Evolutionary conservation across 108 stramenopile species (phyloP), one percentile per base, ranked within the genome.

Genomic region (Cyclotella atomus): DNA sequence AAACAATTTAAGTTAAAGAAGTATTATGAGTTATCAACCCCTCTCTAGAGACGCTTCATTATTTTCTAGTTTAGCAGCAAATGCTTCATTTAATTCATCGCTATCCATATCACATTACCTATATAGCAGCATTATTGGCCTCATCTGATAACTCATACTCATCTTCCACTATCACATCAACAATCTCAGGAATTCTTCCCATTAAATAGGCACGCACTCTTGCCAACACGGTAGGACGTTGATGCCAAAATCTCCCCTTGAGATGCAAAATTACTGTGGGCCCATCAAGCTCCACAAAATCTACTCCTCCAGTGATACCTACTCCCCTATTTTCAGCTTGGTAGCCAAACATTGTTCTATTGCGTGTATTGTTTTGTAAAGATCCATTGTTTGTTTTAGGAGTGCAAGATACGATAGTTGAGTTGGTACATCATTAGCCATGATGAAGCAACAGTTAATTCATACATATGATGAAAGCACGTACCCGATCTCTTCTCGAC

Each of bases 261-360:
- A 89, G 46, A 44, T 73, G 61, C 25, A 82, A 24, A 16, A 82
- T 76, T 1, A 82, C 81, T 10, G 73, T 86, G 3, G 97, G 97
- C 8, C 97, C 97, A 47, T 97, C 96, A 59, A 96, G 68, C 53
- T 92, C 95, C 8, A 96, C 96, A 70, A 88, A 95, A 62, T 97
- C 96, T 17, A 96, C 95, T n/a, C 90, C 90, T 34, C 97, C 97
- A 3, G 97, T 97, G 55, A 97, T 97, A 3, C 97, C 97, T 1
- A 97, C 97, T 8, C 91, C 91, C 24, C 92, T 71, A 71, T 96
- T 97, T 71, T 97, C 97, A 30, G 89, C 92, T 41, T 75, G 83
- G 75, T 97, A 96, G 0, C 97, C 97, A 79, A 97, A 97, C 73
- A 97, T 62, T 10, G 97, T 95, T 14, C 93, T 75, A 23, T 52